Evolutionary conservation across 2,329 filamentous ascomycete genomes (phyloP), one percentile per base, ranked within the genome.

Genomic region (Fusarium clavum): DNA sequence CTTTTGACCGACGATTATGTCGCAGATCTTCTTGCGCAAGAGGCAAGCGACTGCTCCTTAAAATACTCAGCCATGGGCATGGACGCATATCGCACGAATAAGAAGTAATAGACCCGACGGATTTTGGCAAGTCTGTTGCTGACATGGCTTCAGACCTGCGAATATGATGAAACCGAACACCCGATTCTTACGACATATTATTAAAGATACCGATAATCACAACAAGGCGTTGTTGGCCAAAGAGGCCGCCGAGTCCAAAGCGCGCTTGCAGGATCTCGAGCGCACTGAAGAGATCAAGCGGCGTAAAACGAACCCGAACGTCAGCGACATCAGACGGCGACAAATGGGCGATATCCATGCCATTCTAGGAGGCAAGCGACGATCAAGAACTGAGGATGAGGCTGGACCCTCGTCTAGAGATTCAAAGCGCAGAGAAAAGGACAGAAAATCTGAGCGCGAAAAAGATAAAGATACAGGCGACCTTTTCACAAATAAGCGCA

Each of bases 131-230:
- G 53, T 62, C 59, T 67, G 54, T 66, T 61, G 61, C 65, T 68
- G 70, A 72, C 70, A 55, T 53, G 47, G 55, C 63, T 56, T 62
- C 79, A 94, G 88, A 75, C 88, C 90, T 61, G 81, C 87, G 47
- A 87, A 87, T 72, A 88, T 90, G 69, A 93, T 93, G 1, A 98
- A 95, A 78, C 94, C 95, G 5, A 98, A 99, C 76, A 98, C 93
- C 0, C 88, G 92, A 34, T 98, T 98, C 77, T 83, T 99, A 44
- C 90, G 90, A 61, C 92, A 96, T 75, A 92, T 98, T 60, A 93
- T 99, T 67, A 92, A 91, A 69, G 92, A 96, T 72, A 97, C 94
- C 11, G 92, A 97, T 74, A 91, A 81, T 57, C 95, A 99, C 81
- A 99, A 99, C 85, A 90, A 92, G 25, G 92, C 93, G 1, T 84